Base-by-base conservation (phyloP, 1,284 basidiomycete species). In the Fomitopsis betulina region DNA sequence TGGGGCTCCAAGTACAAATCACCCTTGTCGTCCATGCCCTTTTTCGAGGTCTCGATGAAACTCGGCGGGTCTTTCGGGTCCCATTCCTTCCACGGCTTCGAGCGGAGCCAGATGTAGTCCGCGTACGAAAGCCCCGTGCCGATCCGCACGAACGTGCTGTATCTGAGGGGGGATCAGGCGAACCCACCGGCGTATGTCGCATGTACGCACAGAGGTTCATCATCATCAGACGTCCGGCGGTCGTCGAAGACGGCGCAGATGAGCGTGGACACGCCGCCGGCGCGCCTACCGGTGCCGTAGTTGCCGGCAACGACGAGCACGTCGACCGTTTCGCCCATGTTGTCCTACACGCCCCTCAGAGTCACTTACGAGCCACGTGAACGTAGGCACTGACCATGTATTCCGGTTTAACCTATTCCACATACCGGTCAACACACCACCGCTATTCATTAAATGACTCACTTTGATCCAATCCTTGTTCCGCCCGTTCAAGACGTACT, bases 381-480 rank as follows among this genome's bases (percentile, higher is more conserved):
- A 43, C 37, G 4, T 10, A 33, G 9, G 10, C 13, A 70, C 78
- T 55, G 64, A 92, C 92, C 87, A 94, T 93, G 65, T 94, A 95
- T 68, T 97, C 95, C 6, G 95, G 95, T 70, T 97, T 98, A 38
- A 96, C 83, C 83, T 86, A 40, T 21, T 8, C 30, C 17, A 10
- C 3, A 7, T 8, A 30, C 8, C 33, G 45, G n/a, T n/a, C 21
- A 57, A 12, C 15, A 38, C 21, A 8, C 17, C 17, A 42, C n/a
- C 8, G 43, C 19, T 12, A 10, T 21, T 57, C 55, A 37, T 45
- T 5, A 12, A 51, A 8, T 3, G 27, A 56, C 69, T 19, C 42
- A 84, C 89, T 74, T 98, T 98, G 67, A 96, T 85, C 94, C 96
- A 98, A 65, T 93, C 89, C 67, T 86, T 83, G 64, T 90, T 93